A percentile compares a stretch with the other conserved stretches of the same genome.
phyloP scores from a whole-genome alignment of 2,329 filamentous ascomycete genomes.

The Beauveria sp. region DNA sequence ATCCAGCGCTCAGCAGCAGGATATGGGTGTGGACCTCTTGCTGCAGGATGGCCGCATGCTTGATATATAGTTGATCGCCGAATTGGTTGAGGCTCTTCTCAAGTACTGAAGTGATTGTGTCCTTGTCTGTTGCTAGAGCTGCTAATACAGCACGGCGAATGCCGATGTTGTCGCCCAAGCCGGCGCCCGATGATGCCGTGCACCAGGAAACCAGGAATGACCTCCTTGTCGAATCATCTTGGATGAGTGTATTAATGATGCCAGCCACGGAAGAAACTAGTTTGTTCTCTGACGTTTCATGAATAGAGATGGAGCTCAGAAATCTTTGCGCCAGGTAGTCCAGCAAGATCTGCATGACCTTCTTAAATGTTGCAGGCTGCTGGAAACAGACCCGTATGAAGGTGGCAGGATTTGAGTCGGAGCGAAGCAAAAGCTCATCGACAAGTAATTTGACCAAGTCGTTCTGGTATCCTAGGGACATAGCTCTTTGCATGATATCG shows the following conservation, averaged over 20 bases:
- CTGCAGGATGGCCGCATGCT: constrained; percentile 72
- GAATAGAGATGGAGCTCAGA: constrained; percentile 28
- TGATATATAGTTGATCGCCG: constrained; percentile 80
- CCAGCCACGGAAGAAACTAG: constrained; percentile 51
- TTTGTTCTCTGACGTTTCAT: constrained; percentile 23
- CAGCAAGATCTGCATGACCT: constrained; percentile 21
- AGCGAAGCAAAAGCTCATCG: constrained; percentile 29
- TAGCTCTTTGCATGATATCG: constrained; percentile 47
- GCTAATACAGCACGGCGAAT: constrained; percentile 61
- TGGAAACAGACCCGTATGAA: constrained; percentile 26
- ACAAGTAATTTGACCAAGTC: constrained; percentile 29
- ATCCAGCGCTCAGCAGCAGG: constrained; percentile 69
- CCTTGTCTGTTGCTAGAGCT: constrained; percentile 44
- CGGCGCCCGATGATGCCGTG: constrained; percentile 54
- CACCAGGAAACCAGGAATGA: constrained; percentile 58
- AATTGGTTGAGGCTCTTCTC: constrained; percentile 68
- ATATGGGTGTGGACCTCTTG: constrained; percentile 85
- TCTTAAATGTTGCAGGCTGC: constrained; percentile 21
- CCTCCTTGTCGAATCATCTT: constrained; percentile 39
- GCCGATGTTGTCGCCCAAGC: constrained; percentile 53
- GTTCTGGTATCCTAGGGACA: constrained; percentile 64
- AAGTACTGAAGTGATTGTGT: constrained; percentile 47
- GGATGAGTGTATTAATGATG: constrained; percentile 44
- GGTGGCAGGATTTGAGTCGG: constrained; percentile 12
- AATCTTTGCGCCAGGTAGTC: constrained; percentile 38